Percentiles rank a stretch among this genome's conserved stretches.
These are phyloP conservation scores for Gossypium schwendimanii DNA, from an alignment of 441 rosid species.

Conservation along the genomic window DNA sequence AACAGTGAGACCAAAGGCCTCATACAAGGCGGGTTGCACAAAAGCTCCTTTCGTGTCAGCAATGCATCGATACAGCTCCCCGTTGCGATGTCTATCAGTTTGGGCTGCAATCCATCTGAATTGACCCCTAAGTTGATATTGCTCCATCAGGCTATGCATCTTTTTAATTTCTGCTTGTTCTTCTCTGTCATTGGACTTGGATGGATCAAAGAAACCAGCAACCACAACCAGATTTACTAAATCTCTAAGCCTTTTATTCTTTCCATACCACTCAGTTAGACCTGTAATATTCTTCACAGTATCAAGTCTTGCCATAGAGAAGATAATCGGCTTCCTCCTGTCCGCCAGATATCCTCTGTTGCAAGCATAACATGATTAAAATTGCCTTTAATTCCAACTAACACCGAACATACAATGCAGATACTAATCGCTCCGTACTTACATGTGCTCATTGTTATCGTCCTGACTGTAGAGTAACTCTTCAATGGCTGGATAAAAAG, in stretches of 20 bases:
- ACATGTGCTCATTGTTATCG: constrained; percentile 73
- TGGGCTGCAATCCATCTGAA: constrained; percentile 95
- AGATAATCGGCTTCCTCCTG: constrained; percentile 66
- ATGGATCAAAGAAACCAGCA: constrained; percentile 77
- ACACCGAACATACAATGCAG: neutral
- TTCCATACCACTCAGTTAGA: constrained; percentile 83
- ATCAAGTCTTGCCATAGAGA: constrained; percentile 95
- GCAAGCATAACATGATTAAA: neutral
- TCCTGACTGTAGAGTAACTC: constrained; percentile 57
- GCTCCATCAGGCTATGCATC: constrained; percentile 68
- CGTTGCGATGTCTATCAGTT: constrained; percentile 68
- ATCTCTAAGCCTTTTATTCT: constrained; percentile 58
- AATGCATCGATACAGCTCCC: constrained; percentile 82
- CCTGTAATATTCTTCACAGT: constrained; percentile 82
- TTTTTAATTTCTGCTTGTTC: constrained; percentile 76
- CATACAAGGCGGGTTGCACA: constrained; percentile 88
- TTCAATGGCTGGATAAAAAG: constrained; percentile 64
- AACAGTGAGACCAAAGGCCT: constrained; percentile 89
- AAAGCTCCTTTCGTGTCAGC: constrained; percentile 89
- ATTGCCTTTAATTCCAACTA: neutral
- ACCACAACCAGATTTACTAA: constrained; percentile 80
- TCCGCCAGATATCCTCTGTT: constrained; percentile 78
- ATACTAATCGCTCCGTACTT: constrained; percentile 24
- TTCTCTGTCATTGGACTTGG: constrained; percentile 76
- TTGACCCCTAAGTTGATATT: constrained; percentile 71